A percentile compares a stretch with the other conserved stretches of the same genome.
Conservation (phyloP, 2,329 filamentous ascomycete species). For the Verticillium nonalfalfae region DNA sequence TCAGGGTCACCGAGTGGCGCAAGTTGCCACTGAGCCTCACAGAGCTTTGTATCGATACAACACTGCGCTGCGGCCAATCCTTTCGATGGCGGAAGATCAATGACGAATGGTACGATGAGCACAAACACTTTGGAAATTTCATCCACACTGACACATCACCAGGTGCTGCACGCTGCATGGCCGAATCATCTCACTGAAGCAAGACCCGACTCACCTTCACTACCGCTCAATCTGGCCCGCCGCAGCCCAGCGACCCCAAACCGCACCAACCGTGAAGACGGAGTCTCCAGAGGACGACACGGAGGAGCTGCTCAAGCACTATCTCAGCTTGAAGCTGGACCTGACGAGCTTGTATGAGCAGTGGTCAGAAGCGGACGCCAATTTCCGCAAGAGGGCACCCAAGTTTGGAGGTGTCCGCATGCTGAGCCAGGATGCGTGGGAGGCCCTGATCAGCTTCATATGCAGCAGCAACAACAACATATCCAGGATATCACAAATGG, state of each 20-base stretch:
- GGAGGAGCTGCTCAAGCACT: slow-evolving; percentile 67
- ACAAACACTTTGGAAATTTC: no score
- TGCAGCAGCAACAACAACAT: slow-evolving; percentile 99
- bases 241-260: slow-evolving; percentile 7
- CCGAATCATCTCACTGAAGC: slow-evolving; percentile 76
- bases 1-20: slow-evolving; percentile 69
- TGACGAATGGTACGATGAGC: slow-evolving; percentile 65
- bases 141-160: slow-evolving; percentile 1
- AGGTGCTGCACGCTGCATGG: slow-evolving; percentile 81
- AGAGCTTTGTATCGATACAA: slow-evolving; percentile 92
- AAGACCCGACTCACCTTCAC: slow-evolving; percentile 72
- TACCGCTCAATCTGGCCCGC: slow-evolving; percentile 66
- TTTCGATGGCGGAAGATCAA: slow-evolving; percentile 89
- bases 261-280: slow-evolving; percentile 6
- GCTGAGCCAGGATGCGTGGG: slow-evolving; percentile 92
- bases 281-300: slow-evolving; percentile 55
- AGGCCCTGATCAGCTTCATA: slow-evolving; percentile 88
- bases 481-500: slow-evolving; percentile 90
- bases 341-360: slow-evolving; percentile 71
- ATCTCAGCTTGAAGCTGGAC: slow-evolving; percentile 81
- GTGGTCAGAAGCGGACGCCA: slow-evolving; percentile 80
- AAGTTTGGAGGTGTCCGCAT: slow-evolving; percentile 90
- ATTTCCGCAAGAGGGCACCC: slow-evolving; percentile 82
- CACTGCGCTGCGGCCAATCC: slow-evolving; percentile 88
- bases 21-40: slow-evolving; percentile 76